These are phyloP conservation scores for Aspergillus brasiliensis DNA, from an alignment of 2,329 filamentous ascomycete genomes.

Conservation along the genomic window DNA sequence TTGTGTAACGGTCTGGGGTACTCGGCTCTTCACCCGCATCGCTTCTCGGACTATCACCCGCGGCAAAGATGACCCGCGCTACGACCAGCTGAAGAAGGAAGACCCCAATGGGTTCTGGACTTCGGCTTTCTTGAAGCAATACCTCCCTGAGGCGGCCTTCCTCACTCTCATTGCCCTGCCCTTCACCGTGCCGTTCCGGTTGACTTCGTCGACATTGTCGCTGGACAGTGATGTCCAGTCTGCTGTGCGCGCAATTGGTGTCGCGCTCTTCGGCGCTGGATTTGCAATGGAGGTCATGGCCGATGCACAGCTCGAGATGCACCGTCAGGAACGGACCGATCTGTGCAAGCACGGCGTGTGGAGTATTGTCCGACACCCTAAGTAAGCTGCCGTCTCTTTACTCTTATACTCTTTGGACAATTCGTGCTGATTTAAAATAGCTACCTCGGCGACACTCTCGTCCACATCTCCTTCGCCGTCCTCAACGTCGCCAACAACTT, in stretches of 20 bases:
- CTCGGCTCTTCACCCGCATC: slow-evolving; percentile 58
- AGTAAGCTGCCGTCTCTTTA: slow-evolving; percentile 48
- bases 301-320: slow-evolving; percentile 58
- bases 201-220: slow-evolving; percentile 30
- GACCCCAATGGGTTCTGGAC: slow-evolving; percentile 57
- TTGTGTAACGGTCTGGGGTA: slow-evolving; percentile 61
- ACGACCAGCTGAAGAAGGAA: slow-evolving; percentile 54
- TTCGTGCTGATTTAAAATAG: slow-evolving; percentile 33
- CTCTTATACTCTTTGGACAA: neutral
- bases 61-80: slow-evolving; percentile 59
- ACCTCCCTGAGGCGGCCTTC: slow-evolving; percentile 60
- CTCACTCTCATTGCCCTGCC: slow-evolving; percentile 60
- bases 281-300: slow-evolving; percentile 59
- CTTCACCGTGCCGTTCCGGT: slow-evolving; percentile 57
- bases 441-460: slow-evolving; percentile 63
- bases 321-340: slow-evolving; percentile 47
- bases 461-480: slow-evolving; percentile 62
- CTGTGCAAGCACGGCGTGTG: slow-evolving; percentile 61
- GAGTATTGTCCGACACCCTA: slow-evolving; percentile 64
- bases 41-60: slow-evolving; percentile 52
- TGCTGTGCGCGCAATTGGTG: slow-evolving; percentile 46
- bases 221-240: slow-evolving; percentile 26
- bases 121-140: slow-evolving; percentile 55
- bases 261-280: slow-evolving; percentile 60
- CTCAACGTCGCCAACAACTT: slow-evolving; percentile 59